Percentiles rank a stretch among this genome's conserved stretches.
Evolutionary conservation across 1,284 basidiomycete genomes (phyloP).

Genomic region (Tilletia indica): DNA sequence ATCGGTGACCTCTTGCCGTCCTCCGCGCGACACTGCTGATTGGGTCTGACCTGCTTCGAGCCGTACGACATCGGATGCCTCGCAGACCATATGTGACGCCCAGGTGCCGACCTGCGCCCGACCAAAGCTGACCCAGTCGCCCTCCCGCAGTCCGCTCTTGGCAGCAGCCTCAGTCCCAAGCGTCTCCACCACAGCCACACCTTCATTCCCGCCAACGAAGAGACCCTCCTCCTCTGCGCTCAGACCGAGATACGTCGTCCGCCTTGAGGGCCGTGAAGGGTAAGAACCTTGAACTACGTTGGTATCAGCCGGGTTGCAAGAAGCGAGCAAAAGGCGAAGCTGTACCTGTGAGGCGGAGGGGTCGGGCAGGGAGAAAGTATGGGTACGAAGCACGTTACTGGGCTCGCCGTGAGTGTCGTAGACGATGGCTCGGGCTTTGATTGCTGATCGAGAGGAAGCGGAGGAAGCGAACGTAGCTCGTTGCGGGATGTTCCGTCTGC

Average conservation of each 20-base stretch:
- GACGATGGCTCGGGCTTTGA: conserved; percentile 19
- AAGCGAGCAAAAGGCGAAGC: conserved; percentile 10
- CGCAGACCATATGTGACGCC: conserved; percentile 66
- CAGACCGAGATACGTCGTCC: conserved; percentile 33
- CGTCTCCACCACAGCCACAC: conserved; percentile 67
- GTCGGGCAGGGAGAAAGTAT: conserved; percentile 6
- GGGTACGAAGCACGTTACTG: conserved; percentile 17
- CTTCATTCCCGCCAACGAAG: conserved; percentile 74
- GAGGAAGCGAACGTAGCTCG: background rate
- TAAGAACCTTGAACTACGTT: conserved; percentile 81
- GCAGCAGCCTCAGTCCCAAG: conserved; percentile 59
- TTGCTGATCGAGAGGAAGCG: background rate
- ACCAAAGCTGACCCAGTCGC: conserved; percentile 63
- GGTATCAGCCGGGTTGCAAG: conserved; percentile 66
- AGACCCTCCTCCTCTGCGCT: conserved; percentile 25
- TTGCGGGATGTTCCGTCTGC: no score
- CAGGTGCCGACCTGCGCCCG: conserved; percentile 66
- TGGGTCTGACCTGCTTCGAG: conserved; percentile 21
- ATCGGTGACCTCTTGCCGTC: background rate
- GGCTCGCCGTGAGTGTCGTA: conserved; percentile 26
- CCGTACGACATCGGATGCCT: conserved; percentile 64
- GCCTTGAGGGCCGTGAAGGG: conserved; percentile 65
- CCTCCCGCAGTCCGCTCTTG: conserved; percentile 61
- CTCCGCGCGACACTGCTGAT: background rate
- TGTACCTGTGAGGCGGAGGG: conserved; percentile 19